These are phyloP conservation scores for Trichoderma sp. DNA, from an alignment of 2,329 filamentous ascomycete genomes.

Conservation along the genomic window DNA sequence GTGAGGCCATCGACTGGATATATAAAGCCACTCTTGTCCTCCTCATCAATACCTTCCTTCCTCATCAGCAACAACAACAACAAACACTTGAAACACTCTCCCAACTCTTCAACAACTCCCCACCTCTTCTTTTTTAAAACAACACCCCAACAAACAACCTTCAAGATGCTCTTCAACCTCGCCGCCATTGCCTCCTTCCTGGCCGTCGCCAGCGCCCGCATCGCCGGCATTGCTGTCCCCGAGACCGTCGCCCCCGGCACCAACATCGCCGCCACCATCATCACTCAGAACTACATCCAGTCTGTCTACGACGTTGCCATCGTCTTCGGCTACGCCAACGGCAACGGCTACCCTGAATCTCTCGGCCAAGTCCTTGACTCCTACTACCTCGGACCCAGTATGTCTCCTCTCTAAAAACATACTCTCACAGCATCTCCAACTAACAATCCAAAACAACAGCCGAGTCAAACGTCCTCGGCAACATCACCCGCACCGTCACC, in stretches of 20 bases:
- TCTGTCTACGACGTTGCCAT: slow-evolving; percentile 43
- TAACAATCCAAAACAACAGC: not conserved
- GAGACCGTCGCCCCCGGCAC: slow-evolving; percentile 38
- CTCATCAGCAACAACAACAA: not conserved
- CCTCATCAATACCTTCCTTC: not conserved
- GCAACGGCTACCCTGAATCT: slow-evolving; percentile 26
- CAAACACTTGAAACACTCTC: not conserved
- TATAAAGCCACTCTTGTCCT: not conserved
- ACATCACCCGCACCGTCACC: slow-evolving; percentile 29
- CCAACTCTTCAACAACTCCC: not conserved
- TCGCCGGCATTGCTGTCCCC: slow-evolving; percentile 43
- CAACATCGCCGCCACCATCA: slow-evolving; percentile 38
- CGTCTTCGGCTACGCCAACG: slow-evolving; percentile 38
- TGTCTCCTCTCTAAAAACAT: not conserved
- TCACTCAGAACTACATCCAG: slow-evolving; percentile 44
- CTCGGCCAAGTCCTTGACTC: slow-evolving; percentile 33
- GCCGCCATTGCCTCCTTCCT: slow-evolving; percentile 25
- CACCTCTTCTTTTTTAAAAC: not conserved
- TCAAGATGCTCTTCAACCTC: slow-evolving; percentile 26
- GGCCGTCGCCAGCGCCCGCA: slow-evolving; percentile 36
- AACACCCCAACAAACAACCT: not conserved
- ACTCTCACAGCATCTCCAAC: too few relatives aligned
- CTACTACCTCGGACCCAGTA: slow-evolving; percentile 38
- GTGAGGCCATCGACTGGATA: not conserved
- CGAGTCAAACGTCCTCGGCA: slow-evolving; percentile 28